These are phyloP conservation scores for Trichosporon faecale DNA, from an alignment of 1,284 basidiomycete genomes.

Conservation along the genomic window DNA sequence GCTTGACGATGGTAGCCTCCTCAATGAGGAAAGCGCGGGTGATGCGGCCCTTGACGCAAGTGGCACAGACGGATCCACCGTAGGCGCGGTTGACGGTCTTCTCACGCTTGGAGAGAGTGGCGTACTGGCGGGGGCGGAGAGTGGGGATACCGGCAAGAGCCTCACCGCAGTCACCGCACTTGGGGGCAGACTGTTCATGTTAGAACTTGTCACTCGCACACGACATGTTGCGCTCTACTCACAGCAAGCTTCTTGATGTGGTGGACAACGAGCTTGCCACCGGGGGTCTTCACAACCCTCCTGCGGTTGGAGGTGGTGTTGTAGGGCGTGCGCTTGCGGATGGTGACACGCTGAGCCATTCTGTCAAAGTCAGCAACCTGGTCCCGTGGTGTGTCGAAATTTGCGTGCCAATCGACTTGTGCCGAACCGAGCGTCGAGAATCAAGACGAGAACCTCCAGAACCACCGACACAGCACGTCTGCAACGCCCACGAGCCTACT, in stretches of 20 bases:
- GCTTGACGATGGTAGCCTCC: conserved; percentile 99
- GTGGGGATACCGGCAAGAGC: conserved; percentile 89
- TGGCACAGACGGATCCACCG: conserved; percentile 90
- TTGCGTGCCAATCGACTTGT: conserved; percentile 2
- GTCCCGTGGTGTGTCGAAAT: not conserved
- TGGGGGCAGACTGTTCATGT: conserved; percentile 62
- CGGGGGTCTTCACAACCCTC: conserved; percentile 92
- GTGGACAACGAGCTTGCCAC: conserved; percentile 55
- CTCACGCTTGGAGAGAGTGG: conserved; percentile 88
- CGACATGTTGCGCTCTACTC: conserved; percentile 27
- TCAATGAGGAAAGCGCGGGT: conserved; percentile 98
- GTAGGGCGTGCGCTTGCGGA: conserved; percentile 98
- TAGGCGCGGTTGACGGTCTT: conserved; percentile 93
- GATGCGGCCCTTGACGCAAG: conserved; percentile 89
- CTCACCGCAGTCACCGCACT: conserved; percentile 95
- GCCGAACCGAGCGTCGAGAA: not conserved
- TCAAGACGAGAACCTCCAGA: not conserved
- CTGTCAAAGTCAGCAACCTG: conserved; percentile 28
- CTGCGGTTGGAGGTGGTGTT: conserved; percentile 97
- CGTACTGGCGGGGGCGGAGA: conserved; percentile 87
- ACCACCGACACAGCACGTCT: not conserved
- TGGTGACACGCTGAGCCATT: conserved; percentile 99
- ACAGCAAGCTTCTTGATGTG: conserved; percentile 55
- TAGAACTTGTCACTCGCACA: not conserved
- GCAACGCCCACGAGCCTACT: not conserved